Base-by-base conservation (phyloP, 495 filamentous ascomycete species). In the Schizothecium vesticola region DNA sequence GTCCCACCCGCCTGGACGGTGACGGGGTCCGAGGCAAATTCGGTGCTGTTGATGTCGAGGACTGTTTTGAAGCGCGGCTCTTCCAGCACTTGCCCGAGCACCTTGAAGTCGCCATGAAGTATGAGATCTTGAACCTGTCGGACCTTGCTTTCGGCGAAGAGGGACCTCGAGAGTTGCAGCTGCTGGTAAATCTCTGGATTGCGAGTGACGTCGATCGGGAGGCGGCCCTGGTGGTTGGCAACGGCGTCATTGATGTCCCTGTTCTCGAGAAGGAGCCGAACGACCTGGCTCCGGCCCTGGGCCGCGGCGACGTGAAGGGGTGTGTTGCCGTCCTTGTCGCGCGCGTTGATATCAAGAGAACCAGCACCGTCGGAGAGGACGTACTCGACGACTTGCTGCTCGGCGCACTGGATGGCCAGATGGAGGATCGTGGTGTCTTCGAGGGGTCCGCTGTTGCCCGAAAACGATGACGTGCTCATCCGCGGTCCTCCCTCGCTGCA, bases 151-250 rank as follows among this genome's bases (percentile, higher is more conserved):
- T 98, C 96, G 31, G 97, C 89, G 74, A 94, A 98, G 56, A 98
- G 78, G 3, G 93, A 96, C 31, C 94, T 86, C 9, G 94, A 88
- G 11, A 99, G 88, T 76, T 99, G 96, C 64, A 99, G 85, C 73
- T 93, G 91, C 76, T 99, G 94, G 80, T 94, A 97, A 65, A 98
- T 96, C 16, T 96, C 93, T 7, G 95, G 93, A 13, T 86, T 97
- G 13, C 92, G 87, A 3, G 95, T 92, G 31, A 97, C 83, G 75
- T 98, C 95, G 56, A 99, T 86, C 5, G 95, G 88, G 0, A 93
- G 88, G 64, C 92, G 92, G 61, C 93, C 92, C 64, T 91, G 88
- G 73, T 92, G 91, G 80, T 98, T 99, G n/a, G 90, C 82, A 43
- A 97, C 83, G 3, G 92, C 90, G 76, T 98, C 95, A 68, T 98